Base-by-base conservation (phyloP, 352 stramenopile species). In the Phytophthora litchii region DNA sequence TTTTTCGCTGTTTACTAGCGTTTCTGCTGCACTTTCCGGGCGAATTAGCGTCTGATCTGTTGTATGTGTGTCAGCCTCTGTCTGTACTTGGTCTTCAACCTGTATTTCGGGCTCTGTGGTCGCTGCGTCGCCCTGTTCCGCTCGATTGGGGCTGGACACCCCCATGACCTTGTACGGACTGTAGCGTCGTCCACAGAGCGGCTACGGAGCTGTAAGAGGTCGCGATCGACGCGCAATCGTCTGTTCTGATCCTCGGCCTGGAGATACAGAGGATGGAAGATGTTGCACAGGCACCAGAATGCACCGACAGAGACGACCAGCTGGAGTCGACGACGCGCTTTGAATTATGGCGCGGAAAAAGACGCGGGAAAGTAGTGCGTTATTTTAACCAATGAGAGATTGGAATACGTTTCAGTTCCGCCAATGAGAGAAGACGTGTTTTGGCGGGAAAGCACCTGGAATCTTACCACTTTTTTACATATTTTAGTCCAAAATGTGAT, bases 271-370 rank as follows among this genome's bases (percentile, higher is more conserved):
- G 0, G 20, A 20, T 38, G 20, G 12, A 40, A 6, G 41, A 44
- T 29, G 37, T 23, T 23, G 25, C 8, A 32, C 17, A 23, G 42
- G 41, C 50, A 25, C 16, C n/a, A 19, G 21, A 35, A 23, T 29
- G 42, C 36, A 25, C 46, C 52, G 42, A 21, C 11, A 21, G 17
- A 20, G 20, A 38, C 21, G 32, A 52, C 29, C 29, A 52, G 44
- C 32, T 50, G 42, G 19, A 21, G 3, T 31, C 32, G 47, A 5
- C 16, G n/a, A 12, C 34, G 41, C 19, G 43, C 37, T 54, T 67
- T 55, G 36, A 64, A 62, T 55, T 52, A 54, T 71, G 58, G 53
- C 51, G 58, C 57, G 40, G 32, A 29, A 54, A 59, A 72, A 43
- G 14, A 52, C 41, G 48, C 54, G 54, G 61, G 62, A 67, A 66